Conservation (phyloP, 2,329 filamentous ascomycete genomes). For the Diplodia sapinea region DNA sequence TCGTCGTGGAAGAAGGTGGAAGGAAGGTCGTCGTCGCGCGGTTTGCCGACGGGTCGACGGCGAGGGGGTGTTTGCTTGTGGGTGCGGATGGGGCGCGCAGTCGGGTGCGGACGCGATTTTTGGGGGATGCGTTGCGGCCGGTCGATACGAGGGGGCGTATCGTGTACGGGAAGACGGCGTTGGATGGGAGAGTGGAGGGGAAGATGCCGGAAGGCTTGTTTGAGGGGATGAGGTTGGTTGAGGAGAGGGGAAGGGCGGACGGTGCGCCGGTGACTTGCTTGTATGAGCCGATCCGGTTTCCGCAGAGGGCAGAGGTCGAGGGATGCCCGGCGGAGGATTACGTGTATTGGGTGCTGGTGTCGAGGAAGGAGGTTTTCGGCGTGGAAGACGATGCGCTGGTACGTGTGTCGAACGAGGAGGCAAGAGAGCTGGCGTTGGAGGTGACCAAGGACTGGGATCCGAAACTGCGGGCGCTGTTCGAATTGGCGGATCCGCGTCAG, state of each 20-base stretch:
- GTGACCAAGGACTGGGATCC: slow-evolving; percentile 35
- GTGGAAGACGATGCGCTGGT: slow-evolving; percentile 30
- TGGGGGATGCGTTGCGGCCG: slow-evolving; percentile 42
- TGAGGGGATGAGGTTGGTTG: slow-evolving; percentile 35
- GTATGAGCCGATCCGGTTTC: slow-evolving; percentile 39
- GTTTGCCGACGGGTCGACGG: slow-evolving; percentile 31
- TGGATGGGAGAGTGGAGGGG: slow-evolving; percentile 39
- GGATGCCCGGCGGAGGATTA: slow-evolving; percentile 42
- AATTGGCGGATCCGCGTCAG: slow-evolving; percentile 37
- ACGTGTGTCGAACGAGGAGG: slow-evolving; percentile 25
- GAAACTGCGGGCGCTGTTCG: slow-evolving; percentile 32
- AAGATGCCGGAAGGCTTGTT: slow-evolving; percentile 36
- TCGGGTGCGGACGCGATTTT: slow-evolving; percentile 45
- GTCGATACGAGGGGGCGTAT: slow-evolving; percentile 49
- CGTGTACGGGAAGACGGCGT: slow-evolving; percentile 51
- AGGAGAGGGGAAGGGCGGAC: slow-evolving; percentile 30
- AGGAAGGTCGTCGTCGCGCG: slow-evolving; percentile 15
- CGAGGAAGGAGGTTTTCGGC: slow-evolving; percentile 32
- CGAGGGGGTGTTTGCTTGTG: slow-evolving; percentile 30
- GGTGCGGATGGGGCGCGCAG: slow-evolving; percentile 40
- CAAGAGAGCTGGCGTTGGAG: slow-evolving; percentile 31
- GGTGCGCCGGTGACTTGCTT: slow-evolving; percentile 34
- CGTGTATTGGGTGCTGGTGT: slow-evolving; percentile 45
- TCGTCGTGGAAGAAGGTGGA: background rate
- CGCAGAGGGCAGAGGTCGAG: slow-evolving; percentile 30